Base-by-base conservation (phyloP, 108 stramenopile genomes). In the Skeletonema costatum region DNA sequence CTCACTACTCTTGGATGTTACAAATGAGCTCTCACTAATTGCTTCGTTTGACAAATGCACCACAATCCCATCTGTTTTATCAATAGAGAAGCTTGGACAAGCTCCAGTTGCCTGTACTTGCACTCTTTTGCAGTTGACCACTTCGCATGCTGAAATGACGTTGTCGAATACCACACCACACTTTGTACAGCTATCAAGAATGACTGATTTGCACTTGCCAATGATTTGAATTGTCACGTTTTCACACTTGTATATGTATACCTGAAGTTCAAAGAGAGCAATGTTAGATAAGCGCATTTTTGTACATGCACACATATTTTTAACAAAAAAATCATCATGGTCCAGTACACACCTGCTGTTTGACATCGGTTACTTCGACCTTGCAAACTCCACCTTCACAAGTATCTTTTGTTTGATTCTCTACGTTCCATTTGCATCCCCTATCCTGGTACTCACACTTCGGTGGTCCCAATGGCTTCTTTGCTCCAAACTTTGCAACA, bases 41-140 rank as follows among this genome's bases (percentile, higher is more conserved):
- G 86, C 86, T 70, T 92, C 88, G 82, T 93, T 79, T 78, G 90
- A 85, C 76, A 99, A 83, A 77, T 92, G 96, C 39, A 96, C 86
- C 21, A 95, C 66, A 59, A 92, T 86, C 35, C 97, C 97, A 79
- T 97, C 94, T 2, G 99, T 99, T 86, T 99, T 99, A 88, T 99
- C 99, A 78, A 99, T 97, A 1, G 95, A 87, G 74, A 99, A 92
- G 36, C 89, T 87, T 7, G 98, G 96, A 56, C 96, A 97, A 13
- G 90, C 68, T 29, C 93, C 94, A 32, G 88, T 88, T 32, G 83
- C 76, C 78, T 98, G 97, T 10, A 96, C 78, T 68, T 94, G 87
- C 66, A 97, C 79, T 65, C 87, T 89, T 77, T 98, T 90, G 83
- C 96, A 97, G 82, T 99, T 98, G 32, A 98, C 98, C 56, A 97